phyloP scores from a whole-genome alignment of 805 yeast species.

The Metschnikowia matae region DNA sequence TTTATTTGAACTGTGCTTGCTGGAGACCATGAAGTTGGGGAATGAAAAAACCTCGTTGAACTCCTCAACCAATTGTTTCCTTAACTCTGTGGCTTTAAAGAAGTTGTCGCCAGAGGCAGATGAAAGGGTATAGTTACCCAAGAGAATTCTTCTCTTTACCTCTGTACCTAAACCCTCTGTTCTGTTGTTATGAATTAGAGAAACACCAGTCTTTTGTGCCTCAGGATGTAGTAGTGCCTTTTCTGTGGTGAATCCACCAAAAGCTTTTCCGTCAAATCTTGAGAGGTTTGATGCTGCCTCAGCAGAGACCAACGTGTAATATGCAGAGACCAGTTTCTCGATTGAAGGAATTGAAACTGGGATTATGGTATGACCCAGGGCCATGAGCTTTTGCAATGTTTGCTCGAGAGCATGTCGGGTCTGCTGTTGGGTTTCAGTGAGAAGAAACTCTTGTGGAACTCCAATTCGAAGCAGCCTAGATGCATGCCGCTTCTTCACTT shows the following conservation, averaged over 20 bases:
- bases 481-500: background rate
- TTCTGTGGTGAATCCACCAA: conserved; percentile 21
- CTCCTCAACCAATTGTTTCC: conserved; percentile 59
- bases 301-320: conserved; percentile 84
- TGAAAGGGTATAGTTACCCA: conserved; percentile 85
- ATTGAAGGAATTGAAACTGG: conserved; percentile 71
- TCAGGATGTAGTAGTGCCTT: conserved; percentile 17
- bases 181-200: conserved; percentile 47
- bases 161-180: conserved; percentile 69
- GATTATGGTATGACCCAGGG: conserved; percentile 49
- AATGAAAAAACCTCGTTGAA: conserved; percentile 60
- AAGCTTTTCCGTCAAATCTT: conserved; percentile 70
- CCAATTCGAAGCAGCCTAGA: conserved; percentile 47
- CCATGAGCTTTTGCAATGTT: conserved; percentile 41
- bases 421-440: conserved; percentile 48
- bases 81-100: conserved; percentile 64
- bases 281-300: conserved; percentile 93
- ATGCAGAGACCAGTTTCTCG: conserved; percentile 65
- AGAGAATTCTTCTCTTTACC: conserved; percentile 73
- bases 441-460: conserved; percentile 61
- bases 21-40: conserved; percentile 34
- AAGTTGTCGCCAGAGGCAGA: conserved; percentile 74
- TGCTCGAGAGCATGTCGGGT: conserved; percentile 47
- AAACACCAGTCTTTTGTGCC: conserved; percentile 4
- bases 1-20: background rate